These are phyloP conservation scores for Plenodomus biglobosus DNA, from an alignment of 2,329 filamentous ascomycete species.

Conservation along the genomic window DNA sequence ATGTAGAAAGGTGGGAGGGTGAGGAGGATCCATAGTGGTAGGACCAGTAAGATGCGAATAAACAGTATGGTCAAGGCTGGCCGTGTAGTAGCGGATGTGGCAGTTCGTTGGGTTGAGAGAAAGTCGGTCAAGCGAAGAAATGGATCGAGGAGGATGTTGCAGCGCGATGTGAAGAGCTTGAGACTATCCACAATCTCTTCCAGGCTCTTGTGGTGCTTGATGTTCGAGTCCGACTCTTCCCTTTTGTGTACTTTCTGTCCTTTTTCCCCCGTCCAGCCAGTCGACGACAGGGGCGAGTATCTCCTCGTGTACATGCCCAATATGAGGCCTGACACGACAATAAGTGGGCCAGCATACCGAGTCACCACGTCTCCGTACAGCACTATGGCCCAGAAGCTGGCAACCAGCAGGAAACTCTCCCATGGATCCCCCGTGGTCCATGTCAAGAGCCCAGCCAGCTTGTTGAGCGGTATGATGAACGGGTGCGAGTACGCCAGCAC, in stretches of 20 bases:
- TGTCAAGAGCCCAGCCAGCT: constrained; percentile 78
- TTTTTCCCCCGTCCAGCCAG: constrained; percentile 70
- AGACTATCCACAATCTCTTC: constrained; percentile 97
- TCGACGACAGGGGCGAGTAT: constrained; percentile 88
- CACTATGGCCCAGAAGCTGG: constrained; percentile 79
- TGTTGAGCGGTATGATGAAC: constrained; percentile 86
- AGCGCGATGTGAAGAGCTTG: constrained; percentile 84
- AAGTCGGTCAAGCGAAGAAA: constrained; percentile 89
- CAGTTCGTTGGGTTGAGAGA: constrained; percentile 83
- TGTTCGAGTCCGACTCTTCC: constrained; percentile 60
- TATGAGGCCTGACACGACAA: constrained; percentile 78
- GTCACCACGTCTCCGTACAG: constrained; percentile 86
- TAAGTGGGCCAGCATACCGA: constrained; percentile 77
- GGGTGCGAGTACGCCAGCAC: constrained; percentile 95
- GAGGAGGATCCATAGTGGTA: constrained; percentile 82
- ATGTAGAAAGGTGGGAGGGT: constrained; percentile 81
- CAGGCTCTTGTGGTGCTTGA: constrained; percentile 85
- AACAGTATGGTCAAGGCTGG: constrained; percentile 89
- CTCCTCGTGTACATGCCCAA: constrained; percentile 88
- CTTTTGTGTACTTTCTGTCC: constrained; percentile 56
- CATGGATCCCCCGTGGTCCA: constrained; percentile 94
- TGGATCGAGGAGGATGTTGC: constrained; percentile 89
- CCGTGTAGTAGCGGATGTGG: constrained; percentile 85
- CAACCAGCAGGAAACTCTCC: constrained; percentile 92
- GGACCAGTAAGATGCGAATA: constrained; percentile 82